These are phyloP conservation scores for Funneliformis caledonium DNA, from an alignment of 371 early-diverging fungal species.

Conservation along the genomic window DNA sequence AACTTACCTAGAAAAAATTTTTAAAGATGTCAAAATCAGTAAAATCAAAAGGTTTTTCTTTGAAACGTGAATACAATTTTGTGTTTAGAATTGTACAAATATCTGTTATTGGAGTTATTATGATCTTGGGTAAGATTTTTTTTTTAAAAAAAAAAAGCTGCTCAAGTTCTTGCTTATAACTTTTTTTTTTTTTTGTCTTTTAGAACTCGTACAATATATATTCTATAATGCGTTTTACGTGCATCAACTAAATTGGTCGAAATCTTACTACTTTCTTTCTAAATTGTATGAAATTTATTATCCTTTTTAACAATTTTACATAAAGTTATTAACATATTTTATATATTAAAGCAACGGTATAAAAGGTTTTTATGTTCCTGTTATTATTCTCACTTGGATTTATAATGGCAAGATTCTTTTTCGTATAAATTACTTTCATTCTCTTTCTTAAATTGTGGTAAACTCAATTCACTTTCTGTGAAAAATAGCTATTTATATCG, in stretches of 20 bases:
- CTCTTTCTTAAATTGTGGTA: not conserved
- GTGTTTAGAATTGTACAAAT: not conserved
- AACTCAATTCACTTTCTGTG: not conserved
- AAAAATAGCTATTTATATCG: not conserved
- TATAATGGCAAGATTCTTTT: not conserved
- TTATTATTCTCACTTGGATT: not conserved
- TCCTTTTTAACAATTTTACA: too few species aligned
- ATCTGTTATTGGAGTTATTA: not conserved
- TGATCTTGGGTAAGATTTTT: not conserved
- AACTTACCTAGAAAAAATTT: too few species aligned
- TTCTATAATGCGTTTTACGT: not conserved
- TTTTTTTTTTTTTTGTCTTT: too few species aligned
- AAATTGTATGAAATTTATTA: not conserved
- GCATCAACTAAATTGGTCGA: not conserved
- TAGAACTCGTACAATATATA: not conserved
- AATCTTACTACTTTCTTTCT: not conserved
- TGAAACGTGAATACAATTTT: too few species aligned
- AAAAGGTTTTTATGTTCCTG: not conserved
- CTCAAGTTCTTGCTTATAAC: too few species aligned
- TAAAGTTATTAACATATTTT: too few species aligned
- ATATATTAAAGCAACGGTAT: not conserved
- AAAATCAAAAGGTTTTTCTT: too few species aligned
- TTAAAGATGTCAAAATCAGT: too few species aligned
- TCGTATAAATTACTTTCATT: not conserved
- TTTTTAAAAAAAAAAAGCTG: too few species aligned